Evolutionary conservation across 257 asterid genomes (phyloP), one percentile per base, ranked within the genome.

Genomic region (Mitragyna speciosa): DNA sequence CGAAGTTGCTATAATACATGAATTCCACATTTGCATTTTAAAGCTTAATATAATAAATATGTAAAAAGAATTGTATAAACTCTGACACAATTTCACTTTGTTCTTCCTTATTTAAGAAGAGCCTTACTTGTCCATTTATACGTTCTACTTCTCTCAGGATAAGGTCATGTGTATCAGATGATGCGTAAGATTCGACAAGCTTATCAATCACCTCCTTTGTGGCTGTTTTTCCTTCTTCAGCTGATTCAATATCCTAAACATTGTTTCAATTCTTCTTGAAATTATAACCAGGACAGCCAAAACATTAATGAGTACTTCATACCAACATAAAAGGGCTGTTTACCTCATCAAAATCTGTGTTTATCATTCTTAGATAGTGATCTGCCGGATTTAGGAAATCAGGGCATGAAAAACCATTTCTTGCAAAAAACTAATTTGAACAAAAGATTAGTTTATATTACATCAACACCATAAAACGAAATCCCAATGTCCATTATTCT

Each of bases 201-300:
- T 30, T 79, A 52, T 85, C 31, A 56, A 88, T 87, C 49, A 81
- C 85, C 80, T 87, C 90, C 66, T 77, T 86, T 61, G 87, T 83
- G 47, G 83, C 48, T 66, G 74, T 74, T 73, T 76, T 83, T 51
- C 33, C 82, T 79, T 75, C 85, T 61, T 30, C 49, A 22, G 89
- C 92, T 66, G 80, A 36, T 79, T 89, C 96, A 81, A 88, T 82
- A 74, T 89, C 91, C 93, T 91, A 67, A 12, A 66, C 2, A 70
- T n/a, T 12, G 31, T 36, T 72, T 47, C 30, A 30, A 79, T 43
- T 4, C 26, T 4, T 17, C 28, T 16, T 6, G 24, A 7, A 61
- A 26, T 31, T 41, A 31, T 7, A 36, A 24, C 41, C 24, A 47
- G 1, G 36, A 39, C 1, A 7, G 15, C 45, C 20, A 20, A 20